Evolutionary conservation across 352 stramenopile genomes (phyloP).

Genomic region (Phytophthora hibernalis): DNA sequence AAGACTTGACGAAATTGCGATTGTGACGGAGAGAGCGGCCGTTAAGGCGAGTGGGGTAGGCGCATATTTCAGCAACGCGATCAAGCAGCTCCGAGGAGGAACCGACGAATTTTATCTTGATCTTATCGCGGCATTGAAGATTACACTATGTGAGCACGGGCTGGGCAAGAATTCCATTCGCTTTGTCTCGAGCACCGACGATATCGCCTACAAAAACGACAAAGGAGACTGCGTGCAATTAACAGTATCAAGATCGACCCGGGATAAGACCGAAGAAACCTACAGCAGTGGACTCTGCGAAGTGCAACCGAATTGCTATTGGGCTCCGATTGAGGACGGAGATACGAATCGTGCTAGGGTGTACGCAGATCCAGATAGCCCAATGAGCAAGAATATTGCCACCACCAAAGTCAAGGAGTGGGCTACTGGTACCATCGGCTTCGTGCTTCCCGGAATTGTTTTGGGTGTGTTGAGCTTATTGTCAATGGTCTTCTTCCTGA

Average conservation of each 20-base stretch:
- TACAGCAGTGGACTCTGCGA: constrained; percentile 55
- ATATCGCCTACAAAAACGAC: constrained; percentile 50
- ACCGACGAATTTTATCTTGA: constrained; percentile 60
- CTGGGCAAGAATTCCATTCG: constrained; percentile 33
- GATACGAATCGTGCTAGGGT: constrained; percentile 35
- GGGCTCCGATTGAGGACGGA: constrained; percentile 40
- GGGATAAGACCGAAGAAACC: constrained; percentile 24
- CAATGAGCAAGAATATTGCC: constrained; percentile 32
- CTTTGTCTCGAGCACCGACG: constrained; percentile 38
- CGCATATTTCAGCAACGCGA: constrained; percentile 42
- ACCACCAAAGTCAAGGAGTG: constrained; percentile 49
- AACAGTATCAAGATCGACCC: constrained; percentile 16
- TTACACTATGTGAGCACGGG: constrained; percentile 54
- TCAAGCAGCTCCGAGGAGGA: constrained; percentile 62
- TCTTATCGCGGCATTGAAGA: constrained; percentile 60
- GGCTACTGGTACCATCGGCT: constrained; percentile 46
- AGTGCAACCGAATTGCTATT: constrained; percentile 73
- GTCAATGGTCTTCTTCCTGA: constrained; percentile 66
- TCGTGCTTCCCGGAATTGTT: constrained; percentile 57
- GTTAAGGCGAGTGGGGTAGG: constrained; percentile 55
- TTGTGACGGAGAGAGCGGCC: constrained; percentile 8
- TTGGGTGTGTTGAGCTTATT: constrained; percentile 58
- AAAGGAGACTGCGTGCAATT: constrained; percentile 49
- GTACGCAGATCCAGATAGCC: constrained; percentile 34
- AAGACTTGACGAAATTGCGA: constrained; percentile 8